Conservation (phyloP, 164 flowering plant species). For the Piper betle region DNA sequence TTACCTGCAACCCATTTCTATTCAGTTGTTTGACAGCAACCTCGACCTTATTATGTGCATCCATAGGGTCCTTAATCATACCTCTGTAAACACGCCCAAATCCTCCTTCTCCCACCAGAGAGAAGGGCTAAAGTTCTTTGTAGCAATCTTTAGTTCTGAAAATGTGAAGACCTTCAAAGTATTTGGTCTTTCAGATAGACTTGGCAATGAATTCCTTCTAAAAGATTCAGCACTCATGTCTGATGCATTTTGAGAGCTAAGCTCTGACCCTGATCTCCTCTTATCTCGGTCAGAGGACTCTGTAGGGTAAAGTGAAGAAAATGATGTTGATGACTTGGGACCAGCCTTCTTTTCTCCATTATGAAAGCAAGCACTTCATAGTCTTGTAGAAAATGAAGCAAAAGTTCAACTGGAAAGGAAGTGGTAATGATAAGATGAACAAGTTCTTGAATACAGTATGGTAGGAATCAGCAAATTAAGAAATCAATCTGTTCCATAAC, state of each 20-base stretch:
- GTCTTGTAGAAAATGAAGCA: constrained; percentile 6
- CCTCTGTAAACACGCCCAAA: constrained; percentile 88
- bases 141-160: constrained; percentile 56
- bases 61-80: constrained; percentile 37
- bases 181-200: constrained; percentile 42
- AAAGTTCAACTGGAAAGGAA: not conserved
- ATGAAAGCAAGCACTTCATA: constrained; percentile 58
- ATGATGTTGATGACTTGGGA: constrained; percentile 22
- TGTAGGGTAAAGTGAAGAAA: constrained; percentile 19
- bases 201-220: constrained; percentile 26
- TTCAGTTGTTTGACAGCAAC: constrained; percentile 86
- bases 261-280: constrained; percentile 44
- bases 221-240: constrained; percentile 46
- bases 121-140: constrained; percentile 65
- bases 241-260: constrained; percentile 51
- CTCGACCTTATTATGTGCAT: constrained; percentile 37
- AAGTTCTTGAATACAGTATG: not conserved
- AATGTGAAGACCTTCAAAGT: constrained; percentile 63
- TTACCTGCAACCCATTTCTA: constrained; percentile 62
- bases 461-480: not conserved
- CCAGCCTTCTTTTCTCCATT: constrained; percentile 37
- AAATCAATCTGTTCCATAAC: too few species aligned
- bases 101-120: constrained; percentile 86
- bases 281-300: constrained; percentile 23
- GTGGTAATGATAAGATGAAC: not conserved